A percentile compares a stretch with the other conserved stretches of the same genome.
Conservation (phyloP, 116 monocot genomes). For the Papilionanthe hybrid region DNA sequence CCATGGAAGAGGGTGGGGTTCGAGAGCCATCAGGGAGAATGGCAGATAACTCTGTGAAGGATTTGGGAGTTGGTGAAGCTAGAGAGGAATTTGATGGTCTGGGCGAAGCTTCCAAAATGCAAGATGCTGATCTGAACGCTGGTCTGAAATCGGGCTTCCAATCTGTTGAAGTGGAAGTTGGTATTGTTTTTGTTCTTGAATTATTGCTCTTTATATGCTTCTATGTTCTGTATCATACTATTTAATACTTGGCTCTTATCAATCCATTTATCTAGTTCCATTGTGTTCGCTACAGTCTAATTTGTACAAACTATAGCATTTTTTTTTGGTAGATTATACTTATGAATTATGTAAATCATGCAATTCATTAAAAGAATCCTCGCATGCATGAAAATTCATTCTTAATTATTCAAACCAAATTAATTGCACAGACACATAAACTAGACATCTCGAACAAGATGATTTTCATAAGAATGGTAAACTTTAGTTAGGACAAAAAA, state of each 20-base stretch:
- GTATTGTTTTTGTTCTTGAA: neutral
- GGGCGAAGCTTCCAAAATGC: neutral
- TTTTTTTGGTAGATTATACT: neutral
- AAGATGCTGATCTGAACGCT: neutral
- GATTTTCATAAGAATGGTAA: too few species aligned
- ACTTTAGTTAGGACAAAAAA: too few species aligned
- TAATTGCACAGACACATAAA: too few species aligned
- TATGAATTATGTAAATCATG: too few species aligned
- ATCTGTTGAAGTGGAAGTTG: neutral
- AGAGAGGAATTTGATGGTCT: neutral
- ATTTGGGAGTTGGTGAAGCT: neutral
- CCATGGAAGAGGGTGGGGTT: neutral
- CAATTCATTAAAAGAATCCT: too few species aligned
- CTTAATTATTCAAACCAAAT: too few species aligned
- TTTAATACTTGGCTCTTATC: neutral
- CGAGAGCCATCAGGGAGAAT: too few species aligned
- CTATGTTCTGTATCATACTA: neutral
- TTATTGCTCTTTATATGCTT: conserved; percentile 3
- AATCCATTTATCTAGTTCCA: neutral
- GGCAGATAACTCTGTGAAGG: neutral
- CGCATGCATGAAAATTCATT: too few species aligned
- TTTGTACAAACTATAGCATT: neutral
- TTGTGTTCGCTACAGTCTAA: neutral
- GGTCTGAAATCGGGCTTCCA: neutral
- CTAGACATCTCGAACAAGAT: too few species aligned